Base-by-base conservation (phyloP, 306 rosid species). In the Trichosanthes cucumerina region DNA sequence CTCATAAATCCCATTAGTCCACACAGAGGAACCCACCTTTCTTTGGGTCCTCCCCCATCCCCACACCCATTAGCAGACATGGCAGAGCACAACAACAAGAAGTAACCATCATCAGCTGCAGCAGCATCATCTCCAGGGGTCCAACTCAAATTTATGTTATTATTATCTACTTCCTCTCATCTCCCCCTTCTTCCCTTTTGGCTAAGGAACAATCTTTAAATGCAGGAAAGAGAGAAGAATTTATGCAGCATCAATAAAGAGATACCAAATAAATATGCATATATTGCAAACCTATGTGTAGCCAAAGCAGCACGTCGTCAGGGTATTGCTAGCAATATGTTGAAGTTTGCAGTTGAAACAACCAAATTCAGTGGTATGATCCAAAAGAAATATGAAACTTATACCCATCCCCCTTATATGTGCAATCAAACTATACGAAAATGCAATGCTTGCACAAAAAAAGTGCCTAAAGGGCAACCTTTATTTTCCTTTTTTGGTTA, bases 231-330 rank as follows among this genome's bases (percentile, higher is more conserved):
- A 21, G 87, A 80, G 73, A 90, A 86, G 84, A 83, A 88, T 38
- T 88, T 90, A 82, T 81, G 91, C 81, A 81, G 80, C 82, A 79
- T 85, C 76, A 87, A 79, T 84, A 88, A 86, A 83, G 79, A 87
- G 24, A 79, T 82, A 9, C 82, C 82, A 56, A 88, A 78, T 78
- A 92, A 82, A 86, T 94, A 94, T 78, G 96, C 88, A 34, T 94
- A 94, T 73, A 85, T 94, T 76, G 87, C 93, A n/a, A 94, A 94
- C 88, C 74, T 94, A 36, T 94, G 97, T 14, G 96, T 94, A 38
- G 72, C 87, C 58, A 94, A 91, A 82, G 68, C 90, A 44, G 89
- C 92, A 68, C 93, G 98, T 8, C 91, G 94, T 43, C 90, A 84
- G 86, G 94, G 98, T 56, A 85, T 94, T 78, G 98, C 93, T 28